Conservation (phyloP, 208 protist species). For the Trypanosoma boissoni region DNA sequence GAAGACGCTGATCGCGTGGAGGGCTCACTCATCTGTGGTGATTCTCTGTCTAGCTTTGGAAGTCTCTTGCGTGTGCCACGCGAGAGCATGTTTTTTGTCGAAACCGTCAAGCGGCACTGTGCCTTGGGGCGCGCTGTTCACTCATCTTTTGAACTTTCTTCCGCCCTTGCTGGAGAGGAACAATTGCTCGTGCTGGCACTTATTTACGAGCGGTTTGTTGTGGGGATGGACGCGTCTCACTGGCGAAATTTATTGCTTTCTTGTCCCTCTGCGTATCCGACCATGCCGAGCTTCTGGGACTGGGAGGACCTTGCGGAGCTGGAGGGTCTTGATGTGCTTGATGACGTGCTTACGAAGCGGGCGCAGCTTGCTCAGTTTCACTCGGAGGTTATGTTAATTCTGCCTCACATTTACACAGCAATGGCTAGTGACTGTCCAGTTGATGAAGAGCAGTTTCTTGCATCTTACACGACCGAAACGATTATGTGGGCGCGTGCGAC, state of each 20-base stretch:
- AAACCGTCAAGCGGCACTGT: conserved; percentile 49
- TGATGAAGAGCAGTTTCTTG: conserved; percentile 19
- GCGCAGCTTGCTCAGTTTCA: conserved; percentile 48
- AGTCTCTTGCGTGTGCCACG: conserved; percentile 76
- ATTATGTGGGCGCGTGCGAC: conserved; percentile 81
- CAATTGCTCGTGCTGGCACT: conserved; percentile 74
- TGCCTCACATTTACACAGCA: conserved; percentile 37
- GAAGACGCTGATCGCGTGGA: conserved; percentile 43
- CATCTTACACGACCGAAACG: conserved; percentile 42
- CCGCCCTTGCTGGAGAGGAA: conserved; percentile 59
- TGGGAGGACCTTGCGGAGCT: conserved; percentile 65
- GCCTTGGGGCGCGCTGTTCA: conserved; percentile 52
- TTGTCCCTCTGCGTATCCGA: conserved; percentile 67
- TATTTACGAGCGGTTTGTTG: conserved; percentile 72
- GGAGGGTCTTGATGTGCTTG: conserved; percentile 73
- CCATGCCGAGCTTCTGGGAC: conserved; percentile 69
- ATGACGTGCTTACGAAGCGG: conserved; percentile 69
- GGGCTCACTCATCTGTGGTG: conserved; percentile 59
- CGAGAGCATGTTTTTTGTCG: conserved; percentile 57
- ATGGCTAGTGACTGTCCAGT: conserved; percentile 23
- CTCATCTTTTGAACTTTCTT: conserved; percentile 28
- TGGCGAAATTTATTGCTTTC: conserved; percentile 53
- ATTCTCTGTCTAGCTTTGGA: conserved; percentile 41
- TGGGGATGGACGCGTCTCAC: conserved; percentile 42
- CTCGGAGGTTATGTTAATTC: conserved; percentile 31